Conservation (phyloP, 2,329 filamentous ascomycete species). For the Fusarium sp. region DNA sequence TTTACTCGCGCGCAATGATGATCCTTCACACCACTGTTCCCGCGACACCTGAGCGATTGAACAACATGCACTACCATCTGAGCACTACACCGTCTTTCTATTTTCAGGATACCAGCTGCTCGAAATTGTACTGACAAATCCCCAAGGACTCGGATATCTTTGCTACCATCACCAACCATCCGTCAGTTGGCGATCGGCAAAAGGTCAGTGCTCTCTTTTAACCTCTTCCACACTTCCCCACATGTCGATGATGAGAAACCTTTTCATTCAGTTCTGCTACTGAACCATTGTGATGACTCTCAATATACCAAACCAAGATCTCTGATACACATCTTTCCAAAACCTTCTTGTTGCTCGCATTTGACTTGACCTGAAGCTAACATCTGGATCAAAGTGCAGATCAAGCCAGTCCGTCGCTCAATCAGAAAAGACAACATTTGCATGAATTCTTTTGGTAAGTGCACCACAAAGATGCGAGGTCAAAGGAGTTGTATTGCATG, state of each 20-base stretch:
- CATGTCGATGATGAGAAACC: conserved; percentile 74
- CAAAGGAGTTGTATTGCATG: conserved; percentile 45
- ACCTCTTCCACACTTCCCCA: neutral
- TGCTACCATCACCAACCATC: conserved; percentile 7
- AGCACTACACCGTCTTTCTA: conserved; percentile 49
- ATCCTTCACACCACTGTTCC: conserved; percentile 71
- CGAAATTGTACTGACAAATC: conserved; percentile 11
- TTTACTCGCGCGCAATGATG: conserved; percentile 62
- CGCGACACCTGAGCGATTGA: conserved; percentile 74
- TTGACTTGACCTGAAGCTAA: conserved; percentile 28
- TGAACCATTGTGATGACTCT: conserved; percentile 77
- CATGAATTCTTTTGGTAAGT: conserved; percentile 29
- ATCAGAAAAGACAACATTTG: no score
- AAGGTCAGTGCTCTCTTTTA: conserved; percentile 30
- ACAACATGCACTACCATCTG: conserved; percentile 87
- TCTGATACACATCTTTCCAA: conserved; percentile 62
- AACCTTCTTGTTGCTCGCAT: conserved; percentile 8
- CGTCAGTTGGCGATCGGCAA: neutral
- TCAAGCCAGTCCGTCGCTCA: neutral
- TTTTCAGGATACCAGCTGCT: neutral
- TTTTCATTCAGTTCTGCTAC: conserved; percentile 82
- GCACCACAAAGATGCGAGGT: neutral
- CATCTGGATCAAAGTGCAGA: conserved; percentile 8
- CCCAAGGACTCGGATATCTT: neutral
- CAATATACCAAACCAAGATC: conserved; percentile 75